Evolutionary conservation across 306 rosid genomes (phyloP), one percentile per base, ranked within the genome.

Genomic region (Quercus suber): DNA sequence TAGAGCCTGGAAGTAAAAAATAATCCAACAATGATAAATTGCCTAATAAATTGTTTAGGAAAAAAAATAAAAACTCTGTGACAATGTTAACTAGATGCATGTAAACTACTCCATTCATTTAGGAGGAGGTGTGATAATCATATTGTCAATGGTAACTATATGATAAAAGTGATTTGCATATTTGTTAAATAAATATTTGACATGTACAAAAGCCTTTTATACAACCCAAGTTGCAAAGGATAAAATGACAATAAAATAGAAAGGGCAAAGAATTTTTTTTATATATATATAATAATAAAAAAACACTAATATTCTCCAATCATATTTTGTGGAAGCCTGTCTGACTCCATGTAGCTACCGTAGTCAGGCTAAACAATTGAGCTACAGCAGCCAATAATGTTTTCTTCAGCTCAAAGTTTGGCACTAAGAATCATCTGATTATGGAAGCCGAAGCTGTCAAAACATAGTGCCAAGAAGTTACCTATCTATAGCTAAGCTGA

Each of bases 391-490:
- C 33, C 59, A 61, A 64, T 45, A 74, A 73, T 35, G 61, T 43
- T 53, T 77, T 64, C 37, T 55, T 60, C 67, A 53, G 74, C 51
- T 73, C 1, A n/a, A 51, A 49, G 5, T 17, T 49, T 13, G 27
- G 58, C 28, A 55, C 69, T 60, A 5, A 25, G 72, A 60, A 70
- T 37, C 80, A 69, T 20, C 56, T 13, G 43, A 18, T 18, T 27
- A 25, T 31, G 69, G 69, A 6, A 51, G 53, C 55, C 73, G 35
- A 6, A 51, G 53, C 45, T 52, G 5, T 15, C 23, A 14, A 71
- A 56, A 78, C 76, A 51, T 82, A 65, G 49, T 52, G 78, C 85
- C 82, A 82, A 43, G 81, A 72, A 71, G 61, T 6, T 14, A 52
- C 67, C 64, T 82, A 61, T 65, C 78, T 55, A 31, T 41, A 73